Percentiles rank a stretch among this genome's conserved stretches.
Evolutionary conservation across 768 basidiomycete species (phyloP).

Genomic region (Dentipellis sp.): DNA sequence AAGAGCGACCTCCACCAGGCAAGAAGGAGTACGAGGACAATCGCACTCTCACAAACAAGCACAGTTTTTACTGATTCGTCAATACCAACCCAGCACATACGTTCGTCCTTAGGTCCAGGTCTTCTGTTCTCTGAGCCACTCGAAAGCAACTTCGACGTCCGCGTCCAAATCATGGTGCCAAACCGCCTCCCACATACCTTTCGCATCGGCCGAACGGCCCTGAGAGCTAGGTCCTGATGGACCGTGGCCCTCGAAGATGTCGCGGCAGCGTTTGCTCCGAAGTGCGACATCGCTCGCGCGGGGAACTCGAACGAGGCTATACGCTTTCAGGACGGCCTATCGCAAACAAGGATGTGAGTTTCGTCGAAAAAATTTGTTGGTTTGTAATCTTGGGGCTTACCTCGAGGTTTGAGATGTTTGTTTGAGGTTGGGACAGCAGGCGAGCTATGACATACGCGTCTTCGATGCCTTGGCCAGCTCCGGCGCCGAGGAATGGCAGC

Average conservation of each 20-base stretch:
- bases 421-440: slow-evolving; percentile 34
- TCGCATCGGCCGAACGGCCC: slow-evolving; percentile 25
- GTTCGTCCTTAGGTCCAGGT: neutral
- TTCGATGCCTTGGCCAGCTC: slow-evolving; percentile 52
- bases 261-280: slow-evolving; percentile 32
- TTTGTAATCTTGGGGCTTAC: slow-evolving; percentile 19
- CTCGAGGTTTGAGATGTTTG: slow-evolving; percentile 30
- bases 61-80: no score
- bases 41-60: no score
- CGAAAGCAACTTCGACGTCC: neutral
- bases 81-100: no score
- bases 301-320: slow-evolving; percentile 34
- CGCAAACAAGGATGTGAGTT: slow-evolving; percentile 3
- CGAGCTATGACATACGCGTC: slow-evolving; percentile 39
- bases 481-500: slow-evolving; percentile 49
- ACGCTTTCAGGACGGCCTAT: slow-evolving; percentile 39
- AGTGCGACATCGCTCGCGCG: slow-evolving; percentile 41
- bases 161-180: slow-evolving; percentile 33
- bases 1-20: no score
- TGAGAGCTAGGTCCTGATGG: slow-evolving; percentile 19
- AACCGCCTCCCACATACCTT: slow-evolving; percentile 35
- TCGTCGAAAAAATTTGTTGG: neutral
- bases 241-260: slow-evolving; percentile 34
- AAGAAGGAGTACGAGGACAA: no score
- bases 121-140: neutral